Conservation (phyloP, 1,139 yeast species). For the Arxiozyma telluris region DNA sequence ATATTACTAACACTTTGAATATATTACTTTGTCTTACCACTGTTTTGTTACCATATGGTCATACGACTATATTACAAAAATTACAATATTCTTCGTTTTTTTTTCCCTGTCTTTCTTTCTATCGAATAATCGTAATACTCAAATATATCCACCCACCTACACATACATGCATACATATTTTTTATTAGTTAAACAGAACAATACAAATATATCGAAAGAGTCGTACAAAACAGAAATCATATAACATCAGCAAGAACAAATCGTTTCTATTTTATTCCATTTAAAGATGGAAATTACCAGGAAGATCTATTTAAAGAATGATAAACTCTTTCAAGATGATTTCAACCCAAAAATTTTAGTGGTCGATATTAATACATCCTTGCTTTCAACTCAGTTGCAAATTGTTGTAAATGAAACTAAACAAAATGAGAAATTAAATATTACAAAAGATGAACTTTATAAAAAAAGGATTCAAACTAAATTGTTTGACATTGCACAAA, state of each 20-base stretch:
- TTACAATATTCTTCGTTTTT: too few relatives aligned
- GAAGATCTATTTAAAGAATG: not conserved
- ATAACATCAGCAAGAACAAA: not conserved
- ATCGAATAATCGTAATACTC: too few relatives aligned
- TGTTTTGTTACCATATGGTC: too few relatives aligned
- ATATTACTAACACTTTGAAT: too few relatives aligned
- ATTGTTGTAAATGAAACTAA: not conserved
- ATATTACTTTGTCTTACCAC: too few relatives aligned
- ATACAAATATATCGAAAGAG: too few relatives aligned
- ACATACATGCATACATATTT: too few relatives aligned
- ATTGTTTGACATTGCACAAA: not conserved
- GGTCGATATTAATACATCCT: slow-evolving; percentile 6
- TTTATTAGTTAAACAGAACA: too few relatives aligned
- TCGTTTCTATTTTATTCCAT: not conserved
- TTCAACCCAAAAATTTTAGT: not conserved
- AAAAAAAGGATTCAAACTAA: not conserved
- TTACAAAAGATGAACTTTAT: not conserved
- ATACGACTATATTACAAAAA: too few relatives aligned
- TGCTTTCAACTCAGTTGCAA: not conserved
- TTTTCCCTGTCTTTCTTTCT: too few relatives aligned
- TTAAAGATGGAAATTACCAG: slow-evolving; percentile 11
- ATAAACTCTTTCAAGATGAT: not conserved
- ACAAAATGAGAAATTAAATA: not conserved
- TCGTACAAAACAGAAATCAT: not conserved
- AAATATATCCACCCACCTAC: too few relatives aligned